Conservation (phyloP, 345 rosid species). For the Pistacia atlantica region DNA sequence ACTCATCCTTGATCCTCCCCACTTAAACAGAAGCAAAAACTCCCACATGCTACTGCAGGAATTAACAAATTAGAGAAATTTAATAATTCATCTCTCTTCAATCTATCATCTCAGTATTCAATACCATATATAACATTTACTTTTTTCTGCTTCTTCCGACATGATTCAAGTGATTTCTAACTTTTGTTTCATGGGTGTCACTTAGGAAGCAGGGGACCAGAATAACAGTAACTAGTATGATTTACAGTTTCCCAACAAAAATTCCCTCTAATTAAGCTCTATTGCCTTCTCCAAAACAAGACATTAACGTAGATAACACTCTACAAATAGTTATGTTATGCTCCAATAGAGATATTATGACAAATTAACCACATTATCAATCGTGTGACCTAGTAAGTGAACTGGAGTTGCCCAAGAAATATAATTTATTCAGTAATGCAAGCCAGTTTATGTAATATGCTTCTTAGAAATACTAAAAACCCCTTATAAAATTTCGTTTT, state of each 20-base stretch:
- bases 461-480: no score
- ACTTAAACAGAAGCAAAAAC: background rate
- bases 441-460: background rate
- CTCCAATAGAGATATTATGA: background rate
- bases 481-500: no score
- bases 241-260: background rate
- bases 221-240: background rate
- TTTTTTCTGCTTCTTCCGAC: conserved; percentile 13
- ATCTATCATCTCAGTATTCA: background rate
- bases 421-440: background rate
- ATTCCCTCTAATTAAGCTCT: conserved; percentile 5
- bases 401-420: background rate
- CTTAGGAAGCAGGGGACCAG: conserved; percentile 17
- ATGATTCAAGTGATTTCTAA: background rate
- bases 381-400: background rate
- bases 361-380: no score
- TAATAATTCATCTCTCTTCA: no score
- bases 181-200: background rate
- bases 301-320: background rate
- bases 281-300: background rate
- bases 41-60: background rate
- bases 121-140: background rate
- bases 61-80: conserved; percentile 4
- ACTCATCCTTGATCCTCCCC: background rate
- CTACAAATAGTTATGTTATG: background rate